phyloP scores from a whole-genome alignment of 1,284 basidiomycete species.

The Exobasidium rhododendri region DNA sequence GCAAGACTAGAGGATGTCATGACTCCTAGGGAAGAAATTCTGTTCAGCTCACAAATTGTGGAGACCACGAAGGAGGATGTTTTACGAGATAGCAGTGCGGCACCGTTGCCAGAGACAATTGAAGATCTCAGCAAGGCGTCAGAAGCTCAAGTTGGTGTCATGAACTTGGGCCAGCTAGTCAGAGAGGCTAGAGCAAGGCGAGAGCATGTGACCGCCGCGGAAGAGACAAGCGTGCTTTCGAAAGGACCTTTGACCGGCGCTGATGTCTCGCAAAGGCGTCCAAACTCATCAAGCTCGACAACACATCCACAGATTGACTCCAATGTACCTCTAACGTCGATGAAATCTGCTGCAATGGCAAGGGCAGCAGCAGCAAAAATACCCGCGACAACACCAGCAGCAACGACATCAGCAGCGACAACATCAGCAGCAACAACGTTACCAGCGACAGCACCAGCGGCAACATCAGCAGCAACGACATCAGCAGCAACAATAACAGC shows the following conservation, averaged over 20 bases:
- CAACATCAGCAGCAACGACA: no score
- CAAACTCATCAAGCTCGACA: no score
- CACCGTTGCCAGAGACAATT: neutral
- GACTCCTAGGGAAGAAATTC: neutral
- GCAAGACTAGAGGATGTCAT: neutral
- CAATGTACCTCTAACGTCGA: no score
- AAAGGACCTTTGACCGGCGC: no score
- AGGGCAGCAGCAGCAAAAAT: neutral
- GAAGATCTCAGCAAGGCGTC: neutral
- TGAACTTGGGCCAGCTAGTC: conserved; percentile 4
- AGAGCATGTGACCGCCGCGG: neutral
- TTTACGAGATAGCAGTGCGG: neutral
- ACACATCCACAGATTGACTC: no score
- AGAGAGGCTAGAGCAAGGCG: conserved; percentile 6
- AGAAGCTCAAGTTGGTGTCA: neutral
- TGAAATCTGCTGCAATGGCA: neutral
- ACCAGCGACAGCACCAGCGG: neutral
- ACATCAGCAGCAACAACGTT: no score
- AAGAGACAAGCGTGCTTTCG: neutral
- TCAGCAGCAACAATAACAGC: no score
- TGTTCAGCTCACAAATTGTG: neutral
- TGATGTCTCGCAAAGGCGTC: no score
- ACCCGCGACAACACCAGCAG: no score
- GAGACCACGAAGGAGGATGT: neutral
- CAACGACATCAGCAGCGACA: no score